Conservation (phyloP, 805 yeast species). For the Hanseniaspora guilliermondii region DNA sequence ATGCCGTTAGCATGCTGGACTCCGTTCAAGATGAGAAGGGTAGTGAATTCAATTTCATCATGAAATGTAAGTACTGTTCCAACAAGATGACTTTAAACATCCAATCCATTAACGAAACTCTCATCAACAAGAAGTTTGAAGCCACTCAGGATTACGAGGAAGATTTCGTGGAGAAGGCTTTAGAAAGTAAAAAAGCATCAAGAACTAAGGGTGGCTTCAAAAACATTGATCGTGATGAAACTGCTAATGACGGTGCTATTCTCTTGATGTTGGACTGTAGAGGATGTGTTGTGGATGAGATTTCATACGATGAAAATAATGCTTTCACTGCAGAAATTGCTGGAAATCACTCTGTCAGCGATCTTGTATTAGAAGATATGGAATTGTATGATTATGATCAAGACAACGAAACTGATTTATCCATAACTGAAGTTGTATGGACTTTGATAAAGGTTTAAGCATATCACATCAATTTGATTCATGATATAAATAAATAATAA, state of each 20-base stretch:
- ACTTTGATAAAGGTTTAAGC: constrained; percentile 34
- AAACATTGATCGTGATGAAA: not conserved
- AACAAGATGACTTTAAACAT: constrained; percentile 23
- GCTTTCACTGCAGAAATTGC: constrained; percentile 22
- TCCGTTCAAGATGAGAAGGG: constrained; percentile 46
- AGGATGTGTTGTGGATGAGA: constrained; percentile 63
- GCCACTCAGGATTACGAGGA: constrained; percentile 15
- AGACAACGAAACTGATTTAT: constrained; percentile 63
- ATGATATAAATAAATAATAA: not conserved
- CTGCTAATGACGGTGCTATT: constrained; percentile 19
- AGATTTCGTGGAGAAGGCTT: constrained; percentile 4
- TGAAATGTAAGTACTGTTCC: constrained; percentile 58
- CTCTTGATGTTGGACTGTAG: constrained; percentile 70
- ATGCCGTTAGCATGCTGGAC: constrained; percentile 57
- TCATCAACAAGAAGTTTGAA: constrained; percentile 18
- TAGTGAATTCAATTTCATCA: constrained; percentile 66
- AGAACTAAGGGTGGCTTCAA: constrained; percentile 16
- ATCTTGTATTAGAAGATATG: constrained; percentile 44
- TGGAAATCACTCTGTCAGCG: constrained; percentile 31
- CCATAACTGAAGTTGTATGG: constrained; percentile 65
- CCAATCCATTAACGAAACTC: constrained; percentile 20
- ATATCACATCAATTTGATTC: no score
- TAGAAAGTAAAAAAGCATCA: not conserved
- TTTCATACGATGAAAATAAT: constrained; percentile 39
- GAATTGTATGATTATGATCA: constrained; percentile 98